Conservation (phyloP, 371 early-diverging fungal species). For the Hamiltosporidium magnivora region DNA sequence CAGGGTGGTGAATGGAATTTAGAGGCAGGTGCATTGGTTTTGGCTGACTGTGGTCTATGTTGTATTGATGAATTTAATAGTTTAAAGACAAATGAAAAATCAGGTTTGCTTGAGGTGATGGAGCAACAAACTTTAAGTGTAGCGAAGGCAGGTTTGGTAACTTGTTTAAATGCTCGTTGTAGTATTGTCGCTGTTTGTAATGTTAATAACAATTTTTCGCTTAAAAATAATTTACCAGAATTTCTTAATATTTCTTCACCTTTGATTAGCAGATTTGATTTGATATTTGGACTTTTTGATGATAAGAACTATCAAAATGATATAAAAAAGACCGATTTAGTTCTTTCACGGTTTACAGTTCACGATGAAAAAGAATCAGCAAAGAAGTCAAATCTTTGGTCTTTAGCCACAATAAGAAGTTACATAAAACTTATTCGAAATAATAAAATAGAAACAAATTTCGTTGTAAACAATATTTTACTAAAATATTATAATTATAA, state of each 20-base stretch:
- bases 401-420: constrained; percentile 7
- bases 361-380: constrained; percentile 5
- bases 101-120: constrained; percentile 97
- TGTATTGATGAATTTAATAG: constrained; percentile 69
- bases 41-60: constrained; percentile 64
- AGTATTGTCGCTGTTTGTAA: constrained; percentile 92
- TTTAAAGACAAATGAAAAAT: constrained; percentile 84
- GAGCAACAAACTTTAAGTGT: constrained; percentile 70
- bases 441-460: constrained; percentile 12
- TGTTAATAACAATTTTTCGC: constrained; percentile 78
- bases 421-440: constrained; percentile 22
- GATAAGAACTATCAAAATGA: constrained; percentile 72
- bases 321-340: constrained; percentile 17
- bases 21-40: constrained; percentile 66
- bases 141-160: constrained; percentile 92
- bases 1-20: constrained; percentile 63
- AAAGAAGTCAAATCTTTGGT: constrained; percentile 17
- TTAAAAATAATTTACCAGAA: constrained; percentile 68
- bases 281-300: constrained; percentile 78
- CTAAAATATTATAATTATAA: constrained; percentile 41
- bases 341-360: neutral
- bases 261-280: constrained; percentile 85
- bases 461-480: constrained; percentile 4
- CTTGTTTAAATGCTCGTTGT: constrained; percentile 90
- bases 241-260: constrained; percentile 70